Conservation (phyloP, 371 early-diverging fungal species). For the Mucor saturninus region DNA sequence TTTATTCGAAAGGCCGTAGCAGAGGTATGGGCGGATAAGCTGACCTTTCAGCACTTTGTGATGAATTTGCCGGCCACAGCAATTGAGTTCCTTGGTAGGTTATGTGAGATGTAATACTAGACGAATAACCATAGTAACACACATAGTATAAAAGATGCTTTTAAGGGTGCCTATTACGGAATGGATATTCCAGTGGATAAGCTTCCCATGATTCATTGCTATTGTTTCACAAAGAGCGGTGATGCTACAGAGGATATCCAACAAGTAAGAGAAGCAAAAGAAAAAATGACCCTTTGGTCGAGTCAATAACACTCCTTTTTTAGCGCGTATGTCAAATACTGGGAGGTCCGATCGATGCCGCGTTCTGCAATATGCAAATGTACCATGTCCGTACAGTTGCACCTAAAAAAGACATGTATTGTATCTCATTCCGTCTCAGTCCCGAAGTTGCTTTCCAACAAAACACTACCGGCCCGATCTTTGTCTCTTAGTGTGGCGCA, state of each 20-base stretch:
- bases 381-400: constrained; percentile 93
- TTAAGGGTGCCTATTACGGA: constrained; percentile 69
- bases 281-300: constrained; percentile 15
- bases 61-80: constrained; percentile 98
- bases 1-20: constrained; percentile 79
- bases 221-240: constrained; percentile 90
- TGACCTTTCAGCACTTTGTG: constrained; percentile 88
- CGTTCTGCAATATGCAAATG: constrained; percentile 44
- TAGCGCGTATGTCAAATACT: constrained; percentile 62
- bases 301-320: constrained; percentile 5
- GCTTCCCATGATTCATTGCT: constrained; percentile 89
- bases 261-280: background rate
- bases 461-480: constrained; percentile 1
- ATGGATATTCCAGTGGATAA: constrained; percentile 40
- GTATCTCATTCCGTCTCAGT: constrained; percentile 82
- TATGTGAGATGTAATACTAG: constrained; percentile 49
- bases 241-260: constrained; percentile 70
- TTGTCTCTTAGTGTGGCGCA: constrained; percentile 19
- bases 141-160: constrained; percentile 56
- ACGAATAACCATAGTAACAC: constrained; percentile 14
- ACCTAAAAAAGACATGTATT: constrained; percentile 98
- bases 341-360: constrained; percentile 50
- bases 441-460: constrained; percentile 55
- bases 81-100: constrained; percentile 87
- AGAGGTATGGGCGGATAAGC: constrained; percentile 38